A percentile compares a stretch with the other conserved stretches of the same genome.
Conservation (phyloP, 1,284 basidiomycete genomes). For the Chiua sp. region DNA sequence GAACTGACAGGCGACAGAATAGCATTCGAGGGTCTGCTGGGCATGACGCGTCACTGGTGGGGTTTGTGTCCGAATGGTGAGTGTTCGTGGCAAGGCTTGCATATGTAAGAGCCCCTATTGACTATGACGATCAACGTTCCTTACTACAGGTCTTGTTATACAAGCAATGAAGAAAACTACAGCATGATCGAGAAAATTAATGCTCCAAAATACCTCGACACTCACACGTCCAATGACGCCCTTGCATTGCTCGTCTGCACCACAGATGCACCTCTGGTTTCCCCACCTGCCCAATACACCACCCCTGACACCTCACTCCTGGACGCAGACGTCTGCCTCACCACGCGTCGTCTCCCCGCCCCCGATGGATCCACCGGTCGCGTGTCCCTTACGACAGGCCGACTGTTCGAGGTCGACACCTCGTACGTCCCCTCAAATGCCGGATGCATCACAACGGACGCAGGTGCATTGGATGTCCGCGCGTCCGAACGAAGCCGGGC, state of each 20-base stretch:
- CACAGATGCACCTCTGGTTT: not conserved
- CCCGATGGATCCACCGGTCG: slow-evolving; percentile 43
- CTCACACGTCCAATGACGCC: slow-evolving; percentile 25
- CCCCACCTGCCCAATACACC: slow-evolving; percentile 20
- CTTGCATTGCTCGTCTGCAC: slow-evolving; percentile 31
- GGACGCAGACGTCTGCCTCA: slow-evolving; percentile 5
- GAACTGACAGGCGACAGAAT: too few relatives aligned
- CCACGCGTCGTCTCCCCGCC: slow-evolving; percentile 34
- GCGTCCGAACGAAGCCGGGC: slow-evolving; percentile 39
- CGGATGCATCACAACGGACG: slow-evolving; percentile 42
- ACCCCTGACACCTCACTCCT: slow-evolving; percentile 10
- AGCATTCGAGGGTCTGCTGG: too few relatives aligned
- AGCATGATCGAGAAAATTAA: too few relatives aligned
- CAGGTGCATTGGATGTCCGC: slow-evolving; percentile 43
- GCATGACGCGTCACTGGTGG: too few relatives aligned
- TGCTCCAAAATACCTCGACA: too few relatives aligned
- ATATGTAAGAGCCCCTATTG: too few relatives aligned
- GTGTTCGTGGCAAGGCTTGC: too few relatives aligned
- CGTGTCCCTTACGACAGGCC: slow-evolving; percentile 21
- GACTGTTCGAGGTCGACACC: slow-evolving; percentile 39
- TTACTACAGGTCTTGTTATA: too few relatives aligned
- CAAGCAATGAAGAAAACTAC: too few relatives aligned
- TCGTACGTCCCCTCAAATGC: slow-evolving; percentile 49
- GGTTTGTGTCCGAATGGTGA: too few relatives aligned
- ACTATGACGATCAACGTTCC: too few relatives aligned